Conservation (phyloP, 2,329 filamentous ascomycete species). For the Penicillium occitanis region DNA sequence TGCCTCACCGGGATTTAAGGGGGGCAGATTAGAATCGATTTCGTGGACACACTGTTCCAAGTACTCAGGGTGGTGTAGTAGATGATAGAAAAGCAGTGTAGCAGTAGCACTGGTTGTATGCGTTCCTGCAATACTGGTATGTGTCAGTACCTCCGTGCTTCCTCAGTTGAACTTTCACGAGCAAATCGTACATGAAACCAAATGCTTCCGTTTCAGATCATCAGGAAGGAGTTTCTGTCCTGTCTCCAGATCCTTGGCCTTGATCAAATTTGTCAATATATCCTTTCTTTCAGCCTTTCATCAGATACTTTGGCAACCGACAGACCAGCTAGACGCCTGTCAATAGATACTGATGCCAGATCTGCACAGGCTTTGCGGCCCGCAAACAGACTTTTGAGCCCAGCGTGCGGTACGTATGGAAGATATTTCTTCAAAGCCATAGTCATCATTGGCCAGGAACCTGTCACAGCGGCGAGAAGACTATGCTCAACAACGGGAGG, state of each 20-base stretch:
- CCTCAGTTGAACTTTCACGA: too few relatives aligned
- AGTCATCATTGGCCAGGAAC: neutral
- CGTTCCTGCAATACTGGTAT: neutral
- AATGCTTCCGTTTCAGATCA: neutral
- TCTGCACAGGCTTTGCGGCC: neutral
- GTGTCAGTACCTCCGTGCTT: neutral
- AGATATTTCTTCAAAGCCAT: neutral
- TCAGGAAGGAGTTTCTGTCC: neutral
- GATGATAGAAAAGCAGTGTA: neutral
- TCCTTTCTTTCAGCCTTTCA: neutral
- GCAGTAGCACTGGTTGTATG: neutral
- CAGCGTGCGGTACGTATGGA: neutral
- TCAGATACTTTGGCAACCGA: neutral
- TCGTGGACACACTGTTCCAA: conserved; percentile 23
- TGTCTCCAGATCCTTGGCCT: neutral
- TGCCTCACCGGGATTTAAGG: conserved; percentile 5
- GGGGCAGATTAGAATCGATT: conserved; percentile 18
- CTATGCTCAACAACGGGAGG: neutral
- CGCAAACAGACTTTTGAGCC: neutral
- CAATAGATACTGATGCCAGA: neutral
- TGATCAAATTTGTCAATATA: neutral
- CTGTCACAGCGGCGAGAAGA: neutral
- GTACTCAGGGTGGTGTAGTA: neutral
- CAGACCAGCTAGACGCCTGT: neutral
- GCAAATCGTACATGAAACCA: neutral